A percentile compares a stretch with the other conserved stretches of the same genome.
These are phyloP conservation scores for Rhodotorula glutinis DNA, from an alignment of 1,284 basidiomycete species.

Conservation along the genomic window DNA sequence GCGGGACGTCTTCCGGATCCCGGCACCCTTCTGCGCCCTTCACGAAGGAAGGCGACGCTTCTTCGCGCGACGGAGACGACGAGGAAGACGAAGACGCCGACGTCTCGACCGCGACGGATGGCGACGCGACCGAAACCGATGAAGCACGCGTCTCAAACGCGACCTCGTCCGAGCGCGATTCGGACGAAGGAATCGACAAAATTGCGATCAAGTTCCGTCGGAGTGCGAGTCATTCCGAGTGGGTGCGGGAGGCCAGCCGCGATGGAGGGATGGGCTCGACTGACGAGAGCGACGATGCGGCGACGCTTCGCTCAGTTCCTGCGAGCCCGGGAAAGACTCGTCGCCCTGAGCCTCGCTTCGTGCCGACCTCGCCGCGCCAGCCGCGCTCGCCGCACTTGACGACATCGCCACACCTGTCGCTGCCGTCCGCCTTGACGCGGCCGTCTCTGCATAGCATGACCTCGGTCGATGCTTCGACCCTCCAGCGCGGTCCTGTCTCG, in stretches of 20 bases:
- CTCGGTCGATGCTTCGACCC: background rate
- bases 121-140: background rate
- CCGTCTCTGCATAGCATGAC: background rate
- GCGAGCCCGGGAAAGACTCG: slow-evolving; percentile 17
- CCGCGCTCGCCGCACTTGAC: slow-evolving; percentile 5
- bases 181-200: slow-evolving; percentile 50
- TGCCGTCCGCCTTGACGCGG: slow-evolving; percentile 1
- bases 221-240: background rate
- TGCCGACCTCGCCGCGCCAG: slow-evolving; percentile 36
- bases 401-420: slow-evolving; percentile 1
- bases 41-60: slow-evolving; percentile 48
- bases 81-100: slow-evolving; percentile 69
- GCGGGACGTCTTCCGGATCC: no score
- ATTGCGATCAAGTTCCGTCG: slow-evolving; percentile 19
- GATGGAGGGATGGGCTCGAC: background rate
- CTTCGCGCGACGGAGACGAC: slow-evolving; percentile 74
- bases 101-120: slow-evolving; percentile 14
- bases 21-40: slow-evolving; percentile 3
- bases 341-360: slow-evolving; percentile 24
- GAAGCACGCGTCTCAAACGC: slow-evolving; percentile 54
- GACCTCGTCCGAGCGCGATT: slow-evolving; percentile 58
- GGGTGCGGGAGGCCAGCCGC: slow-evolving; percentile 9
- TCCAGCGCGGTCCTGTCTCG: slow-evolving; percentile 13
- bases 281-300: slow-evolving; percentile 4
- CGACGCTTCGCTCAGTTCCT: background rate